A percentile compares a stretch with the other conserved stretches of the same genome.
phyloP scores from a whole-genome alignment of 805 yeast genomes.

The Candida jianshihensis region DNA sequence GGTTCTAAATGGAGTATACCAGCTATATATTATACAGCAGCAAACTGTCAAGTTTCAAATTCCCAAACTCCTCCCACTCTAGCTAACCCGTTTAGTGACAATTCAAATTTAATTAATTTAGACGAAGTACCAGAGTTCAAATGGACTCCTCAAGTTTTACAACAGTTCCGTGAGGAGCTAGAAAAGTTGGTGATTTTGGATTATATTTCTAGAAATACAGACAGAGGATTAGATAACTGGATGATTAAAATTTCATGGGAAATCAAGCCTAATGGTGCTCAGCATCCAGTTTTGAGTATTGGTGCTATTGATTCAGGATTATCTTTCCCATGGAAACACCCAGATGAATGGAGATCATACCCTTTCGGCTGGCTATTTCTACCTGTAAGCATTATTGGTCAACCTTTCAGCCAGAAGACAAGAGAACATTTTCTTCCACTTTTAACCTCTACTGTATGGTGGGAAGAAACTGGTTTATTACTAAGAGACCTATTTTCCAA shows the following conservation, averaged over 20 bases:
- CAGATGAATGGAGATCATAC: slow-evolving; percentile 74
- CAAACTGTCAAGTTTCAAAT: background rate
- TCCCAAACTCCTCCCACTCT: background rate
- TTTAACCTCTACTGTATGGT: slow-evolving; percentile 58
- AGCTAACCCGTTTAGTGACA: background rate
- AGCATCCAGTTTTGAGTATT: slow-evolving; percentile 38
- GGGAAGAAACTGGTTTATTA: slow-evolving; percentile 51
- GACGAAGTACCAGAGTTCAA: slow-evolving; percentile 26
- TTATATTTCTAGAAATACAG: slow-evolving; percentile 69
- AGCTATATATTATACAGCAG: slow-evolving; percentile 3
- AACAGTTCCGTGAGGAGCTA: slow-evolving; percentile 50
- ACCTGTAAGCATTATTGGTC: slow-evolving; percentile 57
- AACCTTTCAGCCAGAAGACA: slow-evolving; percentile 53
- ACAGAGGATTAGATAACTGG: slow-evolving; percentile 72
- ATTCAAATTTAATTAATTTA: slow-evolving; percentile 2
- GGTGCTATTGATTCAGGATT: slow-evolving; percentile 76
- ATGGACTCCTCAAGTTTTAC: slow-evolving; percentile 46
- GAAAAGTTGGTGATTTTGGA: slow-evolving; percentile 67
- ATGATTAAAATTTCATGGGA: slow-evolving; percentile 55
- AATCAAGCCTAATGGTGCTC: slow-evolving; percentile 11
- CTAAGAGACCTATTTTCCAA: slow-evolving; percentile 43
- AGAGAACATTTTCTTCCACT: slow-evolving; percentile 50
- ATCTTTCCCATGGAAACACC: slow-evolving; percentile 77
- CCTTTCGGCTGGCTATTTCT: slow-evolving; percentile 75
- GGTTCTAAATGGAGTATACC: slow-evolving; percentile 24